Conservation (phyloP, 2,329 filamentous ascomycete genomes). For the Verruconis gallopava region DNA sequence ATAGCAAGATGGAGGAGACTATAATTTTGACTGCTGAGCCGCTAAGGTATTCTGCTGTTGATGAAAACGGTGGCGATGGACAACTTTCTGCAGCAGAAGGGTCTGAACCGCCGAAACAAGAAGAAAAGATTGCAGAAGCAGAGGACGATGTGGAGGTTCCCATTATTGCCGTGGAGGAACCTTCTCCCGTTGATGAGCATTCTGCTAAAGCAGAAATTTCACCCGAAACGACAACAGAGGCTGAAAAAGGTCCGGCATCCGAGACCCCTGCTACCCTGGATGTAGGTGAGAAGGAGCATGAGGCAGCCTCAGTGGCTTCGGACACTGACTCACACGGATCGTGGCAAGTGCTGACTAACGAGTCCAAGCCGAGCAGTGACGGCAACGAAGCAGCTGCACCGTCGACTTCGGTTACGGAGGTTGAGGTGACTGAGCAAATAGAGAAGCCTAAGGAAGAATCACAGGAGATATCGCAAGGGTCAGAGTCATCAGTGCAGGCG, state of each 20-base stretch:
- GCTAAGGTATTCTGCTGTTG: background rate
- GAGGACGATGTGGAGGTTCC: background rate
- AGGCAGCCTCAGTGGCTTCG: background rate
- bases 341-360: slow-evolving; percentile 3
- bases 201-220: background rate
- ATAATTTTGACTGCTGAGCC: background rate
- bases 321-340: background rate
- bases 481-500: background rate
- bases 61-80: background rate
- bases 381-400: background rate
- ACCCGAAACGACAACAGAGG: background rate
- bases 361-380: slow-evolving; percentile 15
- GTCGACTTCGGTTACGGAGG: background rate
- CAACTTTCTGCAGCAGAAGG: background rate
- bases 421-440: background rate
- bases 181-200: too few relatives aligned
- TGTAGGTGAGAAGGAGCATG: too few relatives aligned
- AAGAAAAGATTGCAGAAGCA: background rate
- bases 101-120: background rate
- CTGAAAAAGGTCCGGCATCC: background rate
- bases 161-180: background rate
- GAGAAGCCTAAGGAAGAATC: background rate
- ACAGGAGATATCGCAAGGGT: background rate
- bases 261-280: background rate
- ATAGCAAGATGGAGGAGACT: slow-evolving; percentile 4